Evolutionary conservation across 2,329 filamentous ascomycete genomes (phyloP), one percentile per base, ranked within the genome.

Genomic region (Nemania sp.): DNA sequence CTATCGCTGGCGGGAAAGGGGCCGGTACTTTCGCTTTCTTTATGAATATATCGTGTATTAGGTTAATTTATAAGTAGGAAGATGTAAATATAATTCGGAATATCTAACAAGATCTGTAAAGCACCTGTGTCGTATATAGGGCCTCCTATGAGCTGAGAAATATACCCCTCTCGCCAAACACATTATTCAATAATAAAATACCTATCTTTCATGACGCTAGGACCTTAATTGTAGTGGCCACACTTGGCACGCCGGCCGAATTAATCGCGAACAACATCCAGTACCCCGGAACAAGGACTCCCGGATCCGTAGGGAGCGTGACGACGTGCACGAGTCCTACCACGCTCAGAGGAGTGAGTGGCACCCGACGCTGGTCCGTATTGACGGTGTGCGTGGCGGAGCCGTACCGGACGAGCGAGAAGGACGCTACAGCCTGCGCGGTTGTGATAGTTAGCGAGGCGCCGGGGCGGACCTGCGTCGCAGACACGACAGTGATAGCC

Each of bases 351-450:
- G 73, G 63, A 1, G 75, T 76, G 20, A 83, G 73, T 27, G 81
- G 75, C 59, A 87, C 80, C 4, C 84, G 80, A 11, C 86, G 74
- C 75, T 87, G 85, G 73, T 88, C 86, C 0, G 84, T 86, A 66
- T 88, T 83, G 22, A 86, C 81, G 0, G 83, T 81, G 69, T 86
- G 85, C 1, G 85, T 87, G 0, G 77, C 77, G 1, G 79, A 80
- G 1, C 83, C 80, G 43, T 81, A 77, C n/a, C 85, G 76, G 26
- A 87, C 73, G 2, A 87, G 70, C 5, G 82, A 79, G 55, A 82
- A 83, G 10, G 73, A 77, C 2, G 72, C 70, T 0, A 76, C 73
- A 5, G 73, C 68, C n/a, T 67, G 66, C 26, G 75, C 64, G 6
- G 78, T 79, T 1, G 70, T 72, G 10, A 82, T 78, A 0, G 72